Evolutionary conservation across 2,329 filamentous ascomycete species (phyloP).

Genomic region (Trichoderma arundinaceum): DNA sequence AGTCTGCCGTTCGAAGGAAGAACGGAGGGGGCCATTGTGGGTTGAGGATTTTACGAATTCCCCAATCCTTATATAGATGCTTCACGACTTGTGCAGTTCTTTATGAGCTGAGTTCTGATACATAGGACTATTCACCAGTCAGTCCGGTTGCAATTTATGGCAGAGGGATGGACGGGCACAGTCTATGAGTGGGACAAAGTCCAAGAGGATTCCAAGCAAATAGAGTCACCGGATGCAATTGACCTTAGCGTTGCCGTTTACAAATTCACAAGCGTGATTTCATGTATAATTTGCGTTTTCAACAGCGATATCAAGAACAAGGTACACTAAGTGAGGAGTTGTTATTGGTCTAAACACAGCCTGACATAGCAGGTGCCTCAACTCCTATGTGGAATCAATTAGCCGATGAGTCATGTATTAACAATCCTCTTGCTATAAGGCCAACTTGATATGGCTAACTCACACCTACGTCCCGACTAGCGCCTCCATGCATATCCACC

Average conservation of each 20-base stretch:
- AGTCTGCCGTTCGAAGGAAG: background rate
- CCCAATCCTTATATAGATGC: background rate
- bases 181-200: background rate
- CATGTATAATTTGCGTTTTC: background rate
- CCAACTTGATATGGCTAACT: constrained; percentile 1
- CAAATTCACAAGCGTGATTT: background rate
- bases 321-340: background rate
- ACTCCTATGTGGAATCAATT: constrained; percentile 1
- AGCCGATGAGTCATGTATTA: background rate
- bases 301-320: background rate
- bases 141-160: background rate
- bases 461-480: background rate
- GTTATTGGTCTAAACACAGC: no score
- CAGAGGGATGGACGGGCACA: no score
- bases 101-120: background rate
- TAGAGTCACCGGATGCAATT: background rate
- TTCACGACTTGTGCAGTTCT: background rate
- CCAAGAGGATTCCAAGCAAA: background rate
- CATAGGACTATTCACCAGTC: background rate
- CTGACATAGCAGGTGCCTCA: background rate
- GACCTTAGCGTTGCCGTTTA: background rate
- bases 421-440: background rate
- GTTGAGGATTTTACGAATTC: background rate
- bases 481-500: background rate
- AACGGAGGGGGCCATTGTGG: background rate